A percentile compares a stretch with the other conserved stretches of the same genome.
Evolutionary conservation across 352 stramenopile species (phyloP).

Genomic region (Pythium brassicae): DNA sequence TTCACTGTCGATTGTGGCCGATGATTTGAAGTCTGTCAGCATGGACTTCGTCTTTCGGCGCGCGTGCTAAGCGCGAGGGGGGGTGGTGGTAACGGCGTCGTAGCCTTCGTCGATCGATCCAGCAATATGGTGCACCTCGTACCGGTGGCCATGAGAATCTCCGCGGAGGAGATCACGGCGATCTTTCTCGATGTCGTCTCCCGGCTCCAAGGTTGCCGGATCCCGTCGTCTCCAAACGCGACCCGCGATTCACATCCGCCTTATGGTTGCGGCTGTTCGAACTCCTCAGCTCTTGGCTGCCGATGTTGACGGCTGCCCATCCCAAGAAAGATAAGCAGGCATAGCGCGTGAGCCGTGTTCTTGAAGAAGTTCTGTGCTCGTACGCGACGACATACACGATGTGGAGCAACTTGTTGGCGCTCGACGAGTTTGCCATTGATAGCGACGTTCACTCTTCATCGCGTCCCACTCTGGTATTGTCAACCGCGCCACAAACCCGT

Average conservation of each 20-base stretch:
- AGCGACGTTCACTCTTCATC: conserved; percentile 18
- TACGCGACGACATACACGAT: conserved; percentile 4
- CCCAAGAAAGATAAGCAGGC: conserved; percentile 13
- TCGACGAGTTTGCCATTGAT: conserved; percentile 21
- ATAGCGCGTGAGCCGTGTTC: conserved; percentile 2
- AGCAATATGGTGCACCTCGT: conserved; percentile 26
- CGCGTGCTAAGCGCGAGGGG: neutral
- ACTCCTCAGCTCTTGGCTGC: neutral
- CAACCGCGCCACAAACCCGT: too few species aligned
- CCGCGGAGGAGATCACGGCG: conserved; percentile 10
- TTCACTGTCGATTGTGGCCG: neutral
- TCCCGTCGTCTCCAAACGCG: conserved; percentile 13
- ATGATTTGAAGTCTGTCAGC: neutral
- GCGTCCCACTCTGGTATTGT: conserved; percentile 20
- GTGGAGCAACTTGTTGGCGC: conserved; percentile 16
- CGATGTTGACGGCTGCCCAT: conserved; percentile 14
- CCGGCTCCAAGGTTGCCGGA: conserved; percentile 14
- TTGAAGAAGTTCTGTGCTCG: conserved; percentile 3
- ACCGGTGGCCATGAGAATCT: conserved; percentile 4
- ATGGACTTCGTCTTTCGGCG: conserved; percentile 8
- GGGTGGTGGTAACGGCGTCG: conserved; percentile 16
- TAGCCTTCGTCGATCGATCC: conserved; percentile 25
- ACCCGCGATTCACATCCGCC: conserved; percentile 9
- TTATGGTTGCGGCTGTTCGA: conserved; percentile 2
- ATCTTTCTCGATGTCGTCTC: conserved; percentile 27